phyloP scores from a whole-genome alignment of 768 basidiomycete genomes.

The Tricholoma terreum region DNA sequence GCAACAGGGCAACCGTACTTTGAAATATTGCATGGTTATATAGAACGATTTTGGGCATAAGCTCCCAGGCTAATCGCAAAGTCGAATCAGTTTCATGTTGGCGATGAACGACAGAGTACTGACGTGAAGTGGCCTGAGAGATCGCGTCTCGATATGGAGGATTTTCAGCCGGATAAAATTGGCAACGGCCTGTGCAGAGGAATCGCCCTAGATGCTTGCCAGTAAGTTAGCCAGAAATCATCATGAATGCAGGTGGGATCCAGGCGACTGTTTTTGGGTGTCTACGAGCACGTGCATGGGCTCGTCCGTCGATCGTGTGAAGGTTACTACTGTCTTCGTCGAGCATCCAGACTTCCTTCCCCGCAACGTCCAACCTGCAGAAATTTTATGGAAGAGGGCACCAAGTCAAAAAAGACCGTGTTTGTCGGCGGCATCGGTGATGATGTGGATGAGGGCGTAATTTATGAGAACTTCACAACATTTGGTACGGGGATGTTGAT shows the following conservation, averaged over 20 bases:
- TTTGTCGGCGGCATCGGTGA: conserved; percentile 83
- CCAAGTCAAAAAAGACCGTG: conserved; percentile 81
- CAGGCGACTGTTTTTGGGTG: conserved; percentile 21
- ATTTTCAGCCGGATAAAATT: neutral
- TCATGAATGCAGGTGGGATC: conserved; percentile 20
- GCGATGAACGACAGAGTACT: conserved; percentile 2
- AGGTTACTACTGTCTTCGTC: conserved; percentile 31
- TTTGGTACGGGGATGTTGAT: conserved; percentile 61
- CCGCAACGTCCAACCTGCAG: neutral
- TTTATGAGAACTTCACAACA: conserved; percentile 79
- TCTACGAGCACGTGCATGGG: conserved; percentile 24
- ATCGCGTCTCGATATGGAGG: neutral
- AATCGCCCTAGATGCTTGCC: neutral
- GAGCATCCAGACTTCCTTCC: neutral
- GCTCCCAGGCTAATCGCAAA: conserved; percentile 29
- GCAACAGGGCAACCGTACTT: conserved; percentile 17
- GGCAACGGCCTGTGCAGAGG: neutral
- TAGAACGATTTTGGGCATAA: conserved; percentile 21
- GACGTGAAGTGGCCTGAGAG: conserved; percentile 6
- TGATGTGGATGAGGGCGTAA: conserved; percentile 73
- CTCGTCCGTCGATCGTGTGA: conserved; percentile 40
- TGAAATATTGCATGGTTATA: conserved; percentile 25
- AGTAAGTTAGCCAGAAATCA: neutral
- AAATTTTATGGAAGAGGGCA: conserved; percentile 72
- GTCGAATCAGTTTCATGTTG: conserved; percentile 3